Evolutionary conservation across 768 basidiomycete species (phyloP).

Genomic region (Collybiopsis luxurians): DNA sequence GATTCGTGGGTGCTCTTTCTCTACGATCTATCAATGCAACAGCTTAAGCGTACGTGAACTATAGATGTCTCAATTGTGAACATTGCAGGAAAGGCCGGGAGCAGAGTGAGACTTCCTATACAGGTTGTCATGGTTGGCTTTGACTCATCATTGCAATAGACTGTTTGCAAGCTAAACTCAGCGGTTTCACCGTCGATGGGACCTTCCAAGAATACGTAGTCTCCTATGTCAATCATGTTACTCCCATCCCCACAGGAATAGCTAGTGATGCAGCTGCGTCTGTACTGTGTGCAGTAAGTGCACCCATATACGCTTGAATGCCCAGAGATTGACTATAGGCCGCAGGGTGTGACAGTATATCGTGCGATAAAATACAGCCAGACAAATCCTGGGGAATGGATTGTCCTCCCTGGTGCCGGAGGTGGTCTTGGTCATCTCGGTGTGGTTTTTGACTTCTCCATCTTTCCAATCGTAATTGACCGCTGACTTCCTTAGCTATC

Average conservation of each 20-base stretch:
- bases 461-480: not conserved
- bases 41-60: not conserved
- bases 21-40: not conserved
- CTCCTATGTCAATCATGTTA: slow-evolving; percentile 70
- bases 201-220: slow-evolving; percentile 73
- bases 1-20: not conserved
- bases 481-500: slow-evolving; percentile 39
- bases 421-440: slow-evolving; percentile 84
- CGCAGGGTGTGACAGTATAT: slow-evolving; percentile 75
- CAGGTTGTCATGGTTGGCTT: not conserved
- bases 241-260: slow-evolving; percentile 71
- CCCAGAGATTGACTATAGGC: not conserved
- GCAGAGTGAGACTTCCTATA: slow-evolving; percentile 48
- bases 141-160: slow-evolving; percentile 33
- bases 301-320: not conserved
- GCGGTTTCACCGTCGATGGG: slow-evolving; percentile 76
- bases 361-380: slow-evolving; percentile 78
- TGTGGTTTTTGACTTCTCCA: slow-evolving; percentile 16
- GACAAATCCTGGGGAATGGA: slow-evolving; percentile 67
- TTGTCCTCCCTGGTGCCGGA: slow-evolving; percentile 76
- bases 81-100: slow-evolving; percentile 75
- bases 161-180: slow-evolving; percentile 57
- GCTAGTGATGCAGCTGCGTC: slow-evolving; percentile 69
- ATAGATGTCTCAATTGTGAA: slow-evolving; percentile 68
- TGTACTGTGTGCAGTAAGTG: slow-evolving; percentile 60